These are phyloP conservation scores for Dissoconium aciculare DNA, from an alignment of 2,329 filamentous ascomycete species.

Conservation along the genomic window DNA sequence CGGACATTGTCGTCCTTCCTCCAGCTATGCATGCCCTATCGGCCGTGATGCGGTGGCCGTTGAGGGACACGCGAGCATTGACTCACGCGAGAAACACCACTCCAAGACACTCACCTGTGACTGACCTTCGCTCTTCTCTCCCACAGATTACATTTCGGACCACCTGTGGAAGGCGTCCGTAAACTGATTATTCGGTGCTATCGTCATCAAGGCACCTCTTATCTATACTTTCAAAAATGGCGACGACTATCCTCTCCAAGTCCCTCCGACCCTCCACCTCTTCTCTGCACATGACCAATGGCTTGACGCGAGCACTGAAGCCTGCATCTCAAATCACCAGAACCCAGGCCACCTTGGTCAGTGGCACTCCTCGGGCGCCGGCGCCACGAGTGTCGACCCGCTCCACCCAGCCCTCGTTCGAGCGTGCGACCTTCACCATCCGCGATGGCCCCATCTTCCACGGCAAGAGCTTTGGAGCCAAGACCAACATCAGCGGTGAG, in stretches of 20 bases:
- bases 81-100: too few relatives aligned
- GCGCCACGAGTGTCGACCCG: conserved; percentile 39
- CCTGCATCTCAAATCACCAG: conserved; percentile 34
- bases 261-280: conserved; percentile 39
- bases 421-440: conserved; percentile 87
- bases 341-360: conserved; percentile 49
- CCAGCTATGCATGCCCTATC: conserved; percentile 6
- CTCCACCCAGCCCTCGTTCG: conserved; percentile 49
- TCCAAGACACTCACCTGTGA: too few relatives aligned
- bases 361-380: conserved; percentile 55
- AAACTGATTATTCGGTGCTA: conserved; percentile 34
- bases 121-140: conserved; percentile 2
- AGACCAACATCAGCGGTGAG: conserved; percentile 92
- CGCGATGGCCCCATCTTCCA: conserved; percentile 91
- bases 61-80: too few relatives aligned
- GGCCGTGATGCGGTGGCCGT: too few relatives aligned
- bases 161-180: conserved; percentile 54
- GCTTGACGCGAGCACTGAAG: conserved; percentile 32
- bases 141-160: conserved; percentile 51
- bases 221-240: conserved; percentile 15
- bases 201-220: conserved; percentile 10
- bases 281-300: conserved; percentile 23
- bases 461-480: conserved; percentile 91
- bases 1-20: conserved; percentile 2
- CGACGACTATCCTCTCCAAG: conserved; percentile 40